Conservation (phyloP, 1,284 basidiomycete species). For the Stereum hirsutum region DNA sequence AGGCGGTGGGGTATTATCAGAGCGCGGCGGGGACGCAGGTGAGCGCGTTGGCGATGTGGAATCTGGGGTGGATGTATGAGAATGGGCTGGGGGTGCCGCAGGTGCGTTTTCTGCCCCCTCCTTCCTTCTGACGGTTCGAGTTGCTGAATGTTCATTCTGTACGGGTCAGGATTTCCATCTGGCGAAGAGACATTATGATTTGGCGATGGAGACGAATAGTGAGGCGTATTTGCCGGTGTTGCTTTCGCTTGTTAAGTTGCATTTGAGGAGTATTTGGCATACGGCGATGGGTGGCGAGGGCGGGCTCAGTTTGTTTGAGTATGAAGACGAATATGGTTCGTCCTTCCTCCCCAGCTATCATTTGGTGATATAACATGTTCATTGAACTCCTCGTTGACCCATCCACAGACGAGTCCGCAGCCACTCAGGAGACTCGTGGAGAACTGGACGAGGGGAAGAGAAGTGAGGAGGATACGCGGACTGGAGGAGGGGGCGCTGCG, state of each 20-base stretch:
- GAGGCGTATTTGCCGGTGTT: slow-evolving; percentile 87
- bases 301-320: slow-evolving; percentile 56
- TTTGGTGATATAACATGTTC: slow-evolving; percentile 6
- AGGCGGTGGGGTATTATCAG: slow-evolving; percentile 90
- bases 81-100: slow-evolving; percentile 87
- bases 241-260: slow-evolving; percentile 77
- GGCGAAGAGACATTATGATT: slow-evolving; percentile 94
- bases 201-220: slow-evolving; percentile 76
- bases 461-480: too few species aligned
- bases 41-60: slow-evolving; percentile 96
- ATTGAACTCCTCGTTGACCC: not conserved
- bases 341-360: slow-evolving; percentile 8
- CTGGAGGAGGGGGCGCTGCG: too few species aligned
- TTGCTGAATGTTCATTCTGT: not conserved
- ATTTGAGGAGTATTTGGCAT: slow-evolving; percentile 80
- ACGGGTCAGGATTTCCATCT: slow-evolving; percentile 83
- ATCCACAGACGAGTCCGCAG: slow-evolving; percentile 3
- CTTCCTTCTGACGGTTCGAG: not conserved
- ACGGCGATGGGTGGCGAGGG: slow-evolving; percentile 61
- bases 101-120: slow-evolving; percentile 29
- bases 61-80: slow-evolving; percentile 98
- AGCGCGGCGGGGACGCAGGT: slow-evolving; percentile 85
- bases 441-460: slow-evolving; percentile 8
- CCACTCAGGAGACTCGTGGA: not conserved
- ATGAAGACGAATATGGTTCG: slow-evolving; percentile 35